These are phyloP conservation scores for Venturia nashicola DNA, from an alignment of 2,329 filamentous ascomycete species.

Conservation along the genomic window DNA sequence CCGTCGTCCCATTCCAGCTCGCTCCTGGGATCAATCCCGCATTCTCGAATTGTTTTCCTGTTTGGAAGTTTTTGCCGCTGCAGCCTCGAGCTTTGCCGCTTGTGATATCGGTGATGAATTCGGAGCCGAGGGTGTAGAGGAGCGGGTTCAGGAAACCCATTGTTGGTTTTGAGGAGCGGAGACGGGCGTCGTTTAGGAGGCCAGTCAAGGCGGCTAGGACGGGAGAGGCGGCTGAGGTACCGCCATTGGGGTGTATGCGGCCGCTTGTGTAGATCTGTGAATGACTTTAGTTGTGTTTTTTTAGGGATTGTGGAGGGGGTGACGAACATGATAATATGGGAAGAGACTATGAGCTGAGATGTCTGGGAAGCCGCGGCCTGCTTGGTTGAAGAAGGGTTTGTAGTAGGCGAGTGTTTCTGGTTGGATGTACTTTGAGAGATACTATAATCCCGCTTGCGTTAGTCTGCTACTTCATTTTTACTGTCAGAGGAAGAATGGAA, in stretches of 20 bases:
- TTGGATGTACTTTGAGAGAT: background rate
- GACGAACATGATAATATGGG: conserved; percentile 4
- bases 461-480: background rate
- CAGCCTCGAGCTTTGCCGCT: conserved; percentile 23
- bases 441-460: background rate
- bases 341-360: conserved; percentile 9
- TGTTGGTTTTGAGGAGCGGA: conserved; percentile 30
- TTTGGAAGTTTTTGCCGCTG: conserved; percentile 8
- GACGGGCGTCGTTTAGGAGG: conserved; percentile 46
- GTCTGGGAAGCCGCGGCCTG: conserved; percentile 12
- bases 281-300: background rate
- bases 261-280: conserved; percentile 3
- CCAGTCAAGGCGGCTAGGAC: conserved; percentile 41
- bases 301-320: background rate
- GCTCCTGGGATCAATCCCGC: conserved; percentile 2
- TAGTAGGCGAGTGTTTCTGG: background rate
- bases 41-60: background rate
- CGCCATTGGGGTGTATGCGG: background rate
- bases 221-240: conserved; percentile 24
- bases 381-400: conserved; percentile 9
- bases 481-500: background rate
- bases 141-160: conserved; percentile 46
- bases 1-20: conserved; percentile 6
- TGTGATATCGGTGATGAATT: conserved; percentile 18
- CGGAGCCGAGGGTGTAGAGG: conserved; percentile 28